Conservation (phyloP, 257 asterid genomes). For the Ajuga chamaepitys region DNA sequence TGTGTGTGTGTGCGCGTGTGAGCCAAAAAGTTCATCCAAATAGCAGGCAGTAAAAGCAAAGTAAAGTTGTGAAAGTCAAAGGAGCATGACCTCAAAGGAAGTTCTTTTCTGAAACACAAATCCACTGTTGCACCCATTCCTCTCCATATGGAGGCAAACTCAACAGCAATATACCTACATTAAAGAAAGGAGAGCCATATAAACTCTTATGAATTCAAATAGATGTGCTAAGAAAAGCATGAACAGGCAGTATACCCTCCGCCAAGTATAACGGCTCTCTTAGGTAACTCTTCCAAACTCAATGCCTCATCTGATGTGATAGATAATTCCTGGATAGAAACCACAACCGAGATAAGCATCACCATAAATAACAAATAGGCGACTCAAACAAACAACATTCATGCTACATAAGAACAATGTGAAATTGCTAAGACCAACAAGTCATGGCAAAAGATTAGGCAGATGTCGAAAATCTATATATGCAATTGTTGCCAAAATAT, state of each 20-base stretch:
- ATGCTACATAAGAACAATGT: neutral
- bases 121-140: slow-evolving; percentile 95
- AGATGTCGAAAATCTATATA: neutral
- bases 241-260: slow-evolving; percentile 59
- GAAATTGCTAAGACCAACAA: neutral
- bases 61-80: neutral
- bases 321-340: slow-evolving; percentile 61
- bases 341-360: neutral
- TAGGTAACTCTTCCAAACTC: slow-evolving; percentile 97
- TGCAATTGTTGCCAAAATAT: neutral
- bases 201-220: slow-evolving; percentile 11
- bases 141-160: slow-evolving; percentile 99
- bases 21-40: neutral
- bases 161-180: slow-evolving; percentile 92
- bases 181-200: slow-evolving; percentile 2
- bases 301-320: slow-evolving; percentile 99
- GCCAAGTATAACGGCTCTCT: slow-evolving; percentile 78
- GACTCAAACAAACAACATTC: neutral
- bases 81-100: slow-evolving; percentile 73
- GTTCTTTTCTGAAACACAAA: slow-evolving; percentile 83
- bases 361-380: neutral
- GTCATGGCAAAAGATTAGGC: neutral
- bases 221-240: neutral
- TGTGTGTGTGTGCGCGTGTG: neutral
- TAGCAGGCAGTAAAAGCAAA: neutral